phyloP scores from a whole-genome alignment of 2,329 filamentous ascomycete species.

The Aspergillus felis region DNA sequence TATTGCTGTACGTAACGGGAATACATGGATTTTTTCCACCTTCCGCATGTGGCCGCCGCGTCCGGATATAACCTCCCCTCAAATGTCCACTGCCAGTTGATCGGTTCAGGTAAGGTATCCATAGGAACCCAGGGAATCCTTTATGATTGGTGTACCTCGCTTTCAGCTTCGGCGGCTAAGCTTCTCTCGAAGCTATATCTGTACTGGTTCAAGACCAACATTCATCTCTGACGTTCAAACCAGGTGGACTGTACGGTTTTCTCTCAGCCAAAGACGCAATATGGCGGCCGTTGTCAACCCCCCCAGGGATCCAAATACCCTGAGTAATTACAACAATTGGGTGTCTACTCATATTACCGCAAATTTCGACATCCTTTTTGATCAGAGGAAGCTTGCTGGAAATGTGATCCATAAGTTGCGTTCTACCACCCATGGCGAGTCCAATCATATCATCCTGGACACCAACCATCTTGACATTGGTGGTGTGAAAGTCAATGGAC shows the following conservation, averaged over 20 bases:
- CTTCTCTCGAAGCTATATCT: constrained; percentile 1
- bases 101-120: not conserved
- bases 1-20: not conserved
- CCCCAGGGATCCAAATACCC: constrained; percentile 77
- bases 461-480: constrained; percentile 76
- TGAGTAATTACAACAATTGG: constrained; percentile 89
- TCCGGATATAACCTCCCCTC: not conserved
- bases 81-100: not conserved
- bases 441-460: constrained; percentile 78
- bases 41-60: not conserved
- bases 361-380: constrained; percentile 79
- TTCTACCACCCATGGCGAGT: constrained; percentile 68
- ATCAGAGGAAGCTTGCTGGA: constrained; percentile 70
- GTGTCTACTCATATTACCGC: constrained; percentile 77
- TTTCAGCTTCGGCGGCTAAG: constrained; percentile 3
- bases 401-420: constrained; percentile 72
- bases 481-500: constrained; percentile 65
- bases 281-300: constrained; percentile 40
- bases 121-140: not conserved
- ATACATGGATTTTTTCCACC: not conserved
- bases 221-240: constrained; percentile 3
- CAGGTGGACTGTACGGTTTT: constrained; percentile 2
- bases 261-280: constrained; percentile 23
- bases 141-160: constrained; percentile 2
- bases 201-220: not conserved